Evolutionary conservation across 139 green algal species (phyloP).

Genomic region (Auxenochlorella pyrenoidosa): DNA sequence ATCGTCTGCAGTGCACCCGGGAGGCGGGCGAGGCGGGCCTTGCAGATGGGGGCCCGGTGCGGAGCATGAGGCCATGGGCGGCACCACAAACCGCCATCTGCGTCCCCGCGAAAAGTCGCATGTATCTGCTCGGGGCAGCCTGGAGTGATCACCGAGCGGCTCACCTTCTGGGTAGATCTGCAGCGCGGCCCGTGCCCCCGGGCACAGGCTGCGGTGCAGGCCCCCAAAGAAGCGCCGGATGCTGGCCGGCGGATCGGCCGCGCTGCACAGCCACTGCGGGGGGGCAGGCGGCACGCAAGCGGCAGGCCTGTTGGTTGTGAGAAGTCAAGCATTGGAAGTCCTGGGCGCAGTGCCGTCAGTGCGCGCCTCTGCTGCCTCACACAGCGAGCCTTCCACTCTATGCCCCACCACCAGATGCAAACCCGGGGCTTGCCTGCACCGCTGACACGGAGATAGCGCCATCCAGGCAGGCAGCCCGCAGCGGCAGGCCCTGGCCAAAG

Average conservation of each 20-base stretch:
- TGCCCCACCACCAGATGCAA: background rate
- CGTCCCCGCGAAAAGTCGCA: too few relatives aligned
- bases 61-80: too few relatives aligned
- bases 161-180: conserved; percentile 52
- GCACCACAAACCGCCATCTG: too few relatives aligned
- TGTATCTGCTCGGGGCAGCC: too few relatives aligned
- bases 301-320: too few relatives aligned
- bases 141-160: background rate
- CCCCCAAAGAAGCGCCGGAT: conserved; percentile 18
- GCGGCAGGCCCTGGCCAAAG: conserved; percentile 84
- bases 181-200: conserved; percentile 15
- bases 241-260: background rate
- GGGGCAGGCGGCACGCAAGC: too few relatives aligned
- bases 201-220: conserved; percentile 29
- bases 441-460: conserved; percentile 74
- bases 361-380: too few relatives aligned
- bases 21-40: too few relatives aligned
- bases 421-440: conserved; percentile 14
- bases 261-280: conserved; percentile 54
- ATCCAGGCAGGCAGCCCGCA: conserved; percentile 78
- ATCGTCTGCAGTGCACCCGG: conserved; percentile 32
- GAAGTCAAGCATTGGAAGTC: too few relatives aligned
- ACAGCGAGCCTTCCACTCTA: background rate
- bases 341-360: too few relatives aligned
- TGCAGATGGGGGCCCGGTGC: too few relatives aligned